These are phyloP conservation scores for Monosiga brevicollis DNA, from an alignment of 78 protist species.

Conservation along the genomic window DNA sequence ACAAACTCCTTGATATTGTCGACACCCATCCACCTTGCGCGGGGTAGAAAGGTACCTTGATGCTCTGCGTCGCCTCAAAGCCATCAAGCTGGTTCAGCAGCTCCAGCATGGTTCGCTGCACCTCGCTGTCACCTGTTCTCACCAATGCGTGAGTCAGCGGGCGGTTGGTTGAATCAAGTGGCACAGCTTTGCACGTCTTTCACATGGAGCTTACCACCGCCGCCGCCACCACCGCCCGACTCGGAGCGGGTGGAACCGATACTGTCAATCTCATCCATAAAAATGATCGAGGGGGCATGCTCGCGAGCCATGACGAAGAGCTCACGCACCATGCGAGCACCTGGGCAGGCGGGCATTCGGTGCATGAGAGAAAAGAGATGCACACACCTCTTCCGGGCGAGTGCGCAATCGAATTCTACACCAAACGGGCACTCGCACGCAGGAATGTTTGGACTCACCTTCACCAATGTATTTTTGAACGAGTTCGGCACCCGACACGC, in stretches of 20 bases:
- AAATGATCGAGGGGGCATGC: slow-evolving; percentile 98
- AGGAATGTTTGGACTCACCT: slow-evolving; percentile 34
- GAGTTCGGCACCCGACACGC: slow-evolving; percentile 97
- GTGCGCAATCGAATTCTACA: no score
- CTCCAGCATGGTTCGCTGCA: slow-evolving; percentile 99
- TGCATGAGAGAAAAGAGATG: no score
- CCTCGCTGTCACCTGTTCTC: slow-evolving; percentile 87
- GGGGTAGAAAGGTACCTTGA: slow-evolving; percentile 81
- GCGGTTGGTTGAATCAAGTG: no score
- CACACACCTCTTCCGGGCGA: no score
- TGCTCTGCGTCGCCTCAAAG: slow-evolving; percentile 92
- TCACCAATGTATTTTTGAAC: slow-evolving; percentile 99
- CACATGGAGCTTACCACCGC: neutral
- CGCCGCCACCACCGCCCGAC: slow-evolving; percentile 24
- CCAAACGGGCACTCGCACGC: no score
- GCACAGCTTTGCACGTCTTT: slow-evolving; percentile 4
- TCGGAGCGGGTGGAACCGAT: slow-evolving; percentile 63
- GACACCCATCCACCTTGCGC: no score
- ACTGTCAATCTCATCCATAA: slow-evolving; percentile 99
- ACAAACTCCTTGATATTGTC: neutral
- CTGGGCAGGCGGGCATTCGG: no score
- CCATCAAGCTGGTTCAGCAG: slow-evolving; percentile 99
- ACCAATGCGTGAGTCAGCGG: no score
- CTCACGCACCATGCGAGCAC: slow-evolving; percentile 99
- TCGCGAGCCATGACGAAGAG: slow-evolving; percentile 98